A percentile compares a stretch with the other conserved stretches of the same genome.
Evolutionary conservation across 2,329 filamentous ascomycete genomes (phyloP).

Genomic region (Aspergillus thermomutatus): DNA sequence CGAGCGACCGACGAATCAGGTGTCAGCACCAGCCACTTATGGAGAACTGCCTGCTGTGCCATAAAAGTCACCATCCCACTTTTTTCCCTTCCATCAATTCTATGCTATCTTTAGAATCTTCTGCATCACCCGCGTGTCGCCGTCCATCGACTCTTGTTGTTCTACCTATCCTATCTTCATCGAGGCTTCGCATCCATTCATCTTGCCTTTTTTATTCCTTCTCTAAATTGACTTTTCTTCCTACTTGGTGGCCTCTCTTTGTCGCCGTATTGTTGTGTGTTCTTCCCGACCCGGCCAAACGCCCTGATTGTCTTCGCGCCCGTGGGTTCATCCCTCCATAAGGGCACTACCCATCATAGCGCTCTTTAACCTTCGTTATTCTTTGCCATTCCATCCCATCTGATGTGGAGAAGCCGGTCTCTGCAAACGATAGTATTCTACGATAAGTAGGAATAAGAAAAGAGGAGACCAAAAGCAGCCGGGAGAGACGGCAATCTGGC

Average conservation of each 20-base stretch:
- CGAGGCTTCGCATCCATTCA: slow-evolving; percentile 5
- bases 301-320: background rate
- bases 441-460: background rate
- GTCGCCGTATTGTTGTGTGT: background rate
- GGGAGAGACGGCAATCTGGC: background rate
- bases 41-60: background rate
- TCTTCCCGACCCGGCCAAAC: background rate
- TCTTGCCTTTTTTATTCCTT: slow-evolving; percentile 6
- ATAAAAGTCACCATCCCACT: background rate
- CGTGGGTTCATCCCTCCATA: background rate
- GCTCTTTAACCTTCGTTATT: background rate
- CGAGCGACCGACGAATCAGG: background rate
- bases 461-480: background rate
- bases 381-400: background rate
- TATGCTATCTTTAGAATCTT: slow-evolving; percentile 34
- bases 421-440: background rate
- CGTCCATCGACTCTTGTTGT: slow-evolving; percentile 16
- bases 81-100: background rate
- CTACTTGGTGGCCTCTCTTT: background rate
- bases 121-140: slow-evolving; percentile 26
- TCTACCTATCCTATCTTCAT: slow-evolving; percentile 17
- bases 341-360: background rate
- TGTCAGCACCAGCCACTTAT: background rate
- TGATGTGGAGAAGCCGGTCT: background rate
- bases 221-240: background rate